These are phyloP conservation scores for Candolleomyces eurysporus DNA, from an alignment of 768 basidiomycete genomes.

Conservation along the genomic window DNA sequence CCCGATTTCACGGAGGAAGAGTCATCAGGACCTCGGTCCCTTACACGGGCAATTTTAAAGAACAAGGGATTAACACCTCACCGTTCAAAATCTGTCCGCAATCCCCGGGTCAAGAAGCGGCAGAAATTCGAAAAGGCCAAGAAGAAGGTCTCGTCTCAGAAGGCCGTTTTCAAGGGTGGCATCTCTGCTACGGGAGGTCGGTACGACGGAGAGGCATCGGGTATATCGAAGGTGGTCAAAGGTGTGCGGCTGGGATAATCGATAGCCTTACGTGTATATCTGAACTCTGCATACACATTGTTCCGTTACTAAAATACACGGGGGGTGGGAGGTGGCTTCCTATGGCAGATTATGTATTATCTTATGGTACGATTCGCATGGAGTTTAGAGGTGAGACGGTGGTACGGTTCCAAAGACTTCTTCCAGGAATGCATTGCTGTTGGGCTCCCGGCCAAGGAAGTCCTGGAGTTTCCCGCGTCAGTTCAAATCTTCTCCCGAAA, in stretches of 20 bases:
- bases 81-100: slow-evolving; percentile 86
- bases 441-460: slow-evolving; percentile 75
- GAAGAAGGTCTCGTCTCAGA: slow-evolving; percentile 86
- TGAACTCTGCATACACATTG: no score
- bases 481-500: not conserved
- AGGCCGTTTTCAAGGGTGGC: slow-evolving; percentile 92
- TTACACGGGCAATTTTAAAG: slow-evolving; percentile 87
- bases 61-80: slow-evolving; percentile 94
- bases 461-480: slow-evolving; percentile 38
- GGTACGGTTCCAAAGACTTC: slow-evolving; percentile 55
- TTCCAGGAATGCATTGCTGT: slow-evolving; percentile 71
- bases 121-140: slow-evolving; percentile 93
- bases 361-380: no score
- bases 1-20: slow-evolving; percentile 23
- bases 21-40: slow-evolving; percentile 73
- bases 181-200: slow-evolving; percentile 60
- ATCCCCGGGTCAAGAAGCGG: slow-evolving; percentile 97
- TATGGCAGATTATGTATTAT: no score
- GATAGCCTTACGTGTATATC: not conserved
- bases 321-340: no score
- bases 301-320: no score
- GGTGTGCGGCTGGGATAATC: slow-evolving; percentile 65
- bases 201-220: slow-evolving; percentile 91
- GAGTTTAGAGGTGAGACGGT: slow-evolving; percentile 29
- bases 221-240: slow-evolving; percentile 90